Evolutionary conservation across 2,329 filamentous ascomycete species (phyloP).

Genomic region (Xylariomycetidae sp.): DNA sequence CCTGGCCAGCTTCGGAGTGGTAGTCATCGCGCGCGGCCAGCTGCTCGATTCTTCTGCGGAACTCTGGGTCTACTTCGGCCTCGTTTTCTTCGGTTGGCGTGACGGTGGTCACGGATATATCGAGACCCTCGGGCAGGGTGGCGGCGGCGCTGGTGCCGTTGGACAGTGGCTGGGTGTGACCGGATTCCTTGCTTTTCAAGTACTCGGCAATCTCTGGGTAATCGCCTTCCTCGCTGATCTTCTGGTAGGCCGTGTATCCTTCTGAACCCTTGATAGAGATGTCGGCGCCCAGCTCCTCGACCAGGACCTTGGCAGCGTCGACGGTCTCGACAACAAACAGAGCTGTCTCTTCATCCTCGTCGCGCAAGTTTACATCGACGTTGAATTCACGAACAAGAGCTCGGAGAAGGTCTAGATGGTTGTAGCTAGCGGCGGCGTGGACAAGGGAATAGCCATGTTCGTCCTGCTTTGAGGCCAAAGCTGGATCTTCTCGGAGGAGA

Average conservation of each 20-base stretch:
- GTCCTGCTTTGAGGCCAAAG: constrained; percentile 76
- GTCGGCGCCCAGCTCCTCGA: constrained; percentile 77
- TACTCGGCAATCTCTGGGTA: constrained; percentile 72
- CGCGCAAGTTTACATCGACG: constrained; percentile 73
- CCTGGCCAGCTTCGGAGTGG: constrained; percentile 72
- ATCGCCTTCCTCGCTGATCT: constrained; percentile 72
- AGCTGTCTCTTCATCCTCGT: constrained; percentile 92
- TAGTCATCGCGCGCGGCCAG: constrained; percentile 80
- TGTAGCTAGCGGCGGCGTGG: constrained; percentile 90
- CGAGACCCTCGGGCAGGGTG: constrained; percentile 67
- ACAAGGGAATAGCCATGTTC: constrained; percentile 90
- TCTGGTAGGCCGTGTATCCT: constrained; percentile 73
- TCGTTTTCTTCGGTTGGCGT: constrained; percentile 53
- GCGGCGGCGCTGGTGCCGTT: constrained; percentile 38
- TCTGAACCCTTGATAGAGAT: constrained; percentile 60
- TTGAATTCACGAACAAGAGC: constrained; percentile 68
- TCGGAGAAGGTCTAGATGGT: constrained; percentile 74
- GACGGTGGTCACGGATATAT: constrained; percentile 72
- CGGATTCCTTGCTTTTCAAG: constrained; percentile 38
- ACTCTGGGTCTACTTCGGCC: constrained; percentile 69
- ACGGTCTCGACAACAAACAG: constrained; percentile 84
- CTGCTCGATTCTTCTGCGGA: constrained; percentile 82
- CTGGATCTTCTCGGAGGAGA: constrained; percentile 66
- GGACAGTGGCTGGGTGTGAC: constrained; percentile 20
- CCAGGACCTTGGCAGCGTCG: constrained; percentile 68